Evolutionary conservation across 2,329 filamentous ascomycete genomes (phyloP).

Genomic region (Ophiocordyceps camponoti-leonardi): DNA sequence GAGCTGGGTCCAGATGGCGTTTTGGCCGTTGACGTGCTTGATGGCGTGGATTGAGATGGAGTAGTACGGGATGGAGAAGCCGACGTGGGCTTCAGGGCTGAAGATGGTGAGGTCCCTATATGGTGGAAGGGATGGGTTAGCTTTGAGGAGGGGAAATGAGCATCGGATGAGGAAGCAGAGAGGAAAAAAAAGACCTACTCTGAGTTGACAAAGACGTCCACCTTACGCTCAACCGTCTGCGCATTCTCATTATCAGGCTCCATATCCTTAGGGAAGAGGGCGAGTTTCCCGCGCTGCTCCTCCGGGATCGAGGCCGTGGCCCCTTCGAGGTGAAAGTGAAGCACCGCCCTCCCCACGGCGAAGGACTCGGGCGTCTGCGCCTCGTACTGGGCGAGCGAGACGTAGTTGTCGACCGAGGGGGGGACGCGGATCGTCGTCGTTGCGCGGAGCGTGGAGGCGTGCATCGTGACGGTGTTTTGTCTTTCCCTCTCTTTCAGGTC

Average conservation of each 20-base stretch:
- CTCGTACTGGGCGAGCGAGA: slow-evolving; percentile 50
- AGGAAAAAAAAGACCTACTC: slow-evolving; percentile 19
- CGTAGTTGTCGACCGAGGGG: slow-evolving; percentile 42
- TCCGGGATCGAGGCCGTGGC: slow-evolving; percentile 40
- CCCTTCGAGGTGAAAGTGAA: slow-evolving; percentile 43
- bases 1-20: slow-evolving; percentile 50
- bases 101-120: slow-evolving; percentile 41
- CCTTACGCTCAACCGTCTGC: slow-evolving; percentile 24
- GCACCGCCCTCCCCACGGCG: slow-evolving; percentile 51
- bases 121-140: not conserved
- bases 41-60: slow-evolving; percentile 60
- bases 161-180: too few species aligned
- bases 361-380: slow-evolving; percentile 57
- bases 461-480: too few species aligned
- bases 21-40: slow-evolving; percentile 33
- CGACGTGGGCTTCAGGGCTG: slow-evolving; percentile 36
- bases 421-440: slow-evolving; percentile 37
- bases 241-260: slow-evolving; percentile 7
- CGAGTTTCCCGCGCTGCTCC: slow-evolving; percentile 35
- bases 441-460: slow-evolving; percentile 15
- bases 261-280: slow-evolving; percentile 28
- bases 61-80: slow-evolving; percentile 56
- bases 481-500: too few species aligned
- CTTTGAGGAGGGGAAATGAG: not conserved
- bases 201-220: slow-evolving; percentile 42